phyloP scores from a whole-genome alignment of 2,329 filamentous ascomycete species.

The Ceratocystis albifundus region DNA sequence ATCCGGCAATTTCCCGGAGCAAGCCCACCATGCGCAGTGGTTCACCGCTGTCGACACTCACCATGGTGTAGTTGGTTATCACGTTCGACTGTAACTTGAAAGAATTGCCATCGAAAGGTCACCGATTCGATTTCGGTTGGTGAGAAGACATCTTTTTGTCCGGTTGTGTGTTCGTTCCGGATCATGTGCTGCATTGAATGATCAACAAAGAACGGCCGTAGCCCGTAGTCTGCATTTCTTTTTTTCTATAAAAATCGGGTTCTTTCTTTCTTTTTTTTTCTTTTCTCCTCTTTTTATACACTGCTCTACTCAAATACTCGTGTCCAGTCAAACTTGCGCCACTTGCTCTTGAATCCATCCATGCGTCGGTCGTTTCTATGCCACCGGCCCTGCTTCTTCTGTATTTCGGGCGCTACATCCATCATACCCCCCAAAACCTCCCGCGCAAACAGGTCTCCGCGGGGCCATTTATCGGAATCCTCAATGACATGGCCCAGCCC shows the following conservation, averaged over 20 bases:
- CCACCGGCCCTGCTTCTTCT: slow-evolving; percentile 89
- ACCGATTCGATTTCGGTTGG: slow-evolving; percentile 20
- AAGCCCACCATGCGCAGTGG: slow-evolving; percentile 19
- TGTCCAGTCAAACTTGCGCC: slow-evolving; percentile 89
- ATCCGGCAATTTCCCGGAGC: neutral
- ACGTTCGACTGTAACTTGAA: slow-evolving; percentile 23
- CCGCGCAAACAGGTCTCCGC: slow-evolving; percentile 81
- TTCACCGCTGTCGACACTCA: slow-evolving; percentile 20
- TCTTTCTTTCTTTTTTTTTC: neutral
- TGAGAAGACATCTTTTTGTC: neutral
- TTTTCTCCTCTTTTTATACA: no score
- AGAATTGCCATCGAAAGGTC: slow-evolving; percentile 23
- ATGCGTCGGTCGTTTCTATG: slow-evolving; percentile 54
- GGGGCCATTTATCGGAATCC: slow-evolving; percentile 72
- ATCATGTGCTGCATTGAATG: neutral
- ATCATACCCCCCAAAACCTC: slow-evolving; percentile 90
- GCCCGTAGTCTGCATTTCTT: no score
- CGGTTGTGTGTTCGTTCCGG: no score
- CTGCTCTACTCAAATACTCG: slow-evolving; percentile 45
- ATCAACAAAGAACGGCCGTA: no score
- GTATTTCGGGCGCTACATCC: slow-evolving; percentile 65
- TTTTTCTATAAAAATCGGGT: no score
- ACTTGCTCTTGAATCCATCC: slow-evolving; percentile 69
- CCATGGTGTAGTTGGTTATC: slow-evolving; percentile 22
- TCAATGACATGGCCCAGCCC: slow-evolving; percentile 89